Percentiles rank a stretch among this genome's conserved stretches.
Conservation (phyloP, 176 grass and related monocot species). For the Carex cristatella region DNA sequence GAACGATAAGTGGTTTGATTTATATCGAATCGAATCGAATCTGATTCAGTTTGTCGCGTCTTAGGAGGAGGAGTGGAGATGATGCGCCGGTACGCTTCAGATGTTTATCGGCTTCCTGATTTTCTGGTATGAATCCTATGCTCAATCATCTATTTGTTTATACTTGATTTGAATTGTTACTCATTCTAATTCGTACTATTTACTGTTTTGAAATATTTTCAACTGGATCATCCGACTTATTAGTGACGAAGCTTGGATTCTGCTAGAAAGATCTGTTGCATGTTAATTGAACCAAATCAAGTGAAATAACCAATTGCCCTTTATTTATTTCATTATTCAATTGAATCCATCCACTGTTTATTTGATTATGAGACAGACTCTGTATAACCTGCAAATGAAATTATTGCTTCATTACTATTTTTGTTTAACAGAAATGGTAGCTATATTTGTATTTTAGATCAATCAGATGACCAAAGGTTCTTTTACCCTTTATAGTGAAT, state of each 20-base stretch:
- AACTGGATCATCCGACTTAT: neutral
- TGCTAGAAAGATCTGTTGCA: neutral
- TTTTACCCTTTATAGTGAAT: neutral
- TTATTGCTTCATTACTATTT: neutral
- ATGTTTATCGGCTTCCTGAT: constrained; percentile 7
- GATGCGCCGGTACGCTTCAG: constrained; percentile 8
- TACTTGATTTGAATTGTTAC: neutral
- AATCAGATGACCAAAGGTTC: neutral
- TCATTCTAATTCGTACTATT: neutral
- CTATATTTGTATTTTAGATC: neutral
- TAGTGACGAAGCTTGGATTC: neutral
- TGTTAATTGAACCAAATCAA: neutral
- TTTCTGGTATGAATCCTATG: constrained; percentile 7
- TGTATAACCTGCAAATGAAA: neutral
- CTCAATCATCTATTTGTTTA: neutral
- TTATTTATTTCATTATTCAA: neutral
- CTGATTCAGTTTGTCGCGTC: neutral
- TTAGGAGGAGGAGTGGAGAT: neutral
- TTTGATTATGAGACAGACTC: neutral
- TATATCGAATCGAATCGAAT: neutral
- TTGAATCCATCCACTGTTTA: neutral
- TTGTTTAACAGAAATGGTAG: neutral
- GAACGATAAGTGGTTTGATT: neutral
- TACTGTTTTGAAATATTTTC: neutral
- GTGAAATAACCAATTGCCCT: neutral